Evolutionary conservation across 768 basidiomycete genomes (phyloP).

Genomic region (Lactarius quietus): DNA sequence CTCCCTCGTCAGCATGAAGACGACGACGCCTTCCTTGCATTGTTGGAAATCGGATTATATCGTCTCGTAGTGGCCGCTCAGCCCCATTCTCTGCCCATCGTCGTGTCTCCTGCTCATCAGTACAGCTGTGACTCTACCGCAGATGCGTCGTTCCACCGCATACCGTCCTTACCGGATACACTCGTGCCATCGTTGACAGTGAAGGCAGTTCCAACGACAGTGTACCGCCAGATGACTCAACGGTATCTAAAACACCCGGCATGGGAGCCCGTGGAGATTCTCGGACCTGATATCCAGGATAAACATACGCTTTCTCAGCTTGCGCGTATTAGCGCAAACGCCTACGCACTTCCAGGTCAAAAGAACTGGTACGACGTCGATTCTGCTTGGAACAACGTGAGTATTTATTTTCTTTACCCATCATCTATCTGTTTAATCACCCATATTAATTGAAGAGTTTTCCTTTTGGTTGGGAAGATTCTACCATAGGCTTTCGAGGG

Average conservation of each 20-base stretch:
- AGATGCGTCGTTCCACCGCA: slow-evolving; percentile 2
- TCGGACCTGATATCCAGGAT: slow-evolving; percentile 77
- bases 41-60: not conserved
- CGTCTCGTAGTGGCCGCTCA: not conserved
- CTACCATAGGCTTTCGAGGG: slow-evolving; percentile 76
- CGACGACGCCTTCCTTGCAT: not conserved
- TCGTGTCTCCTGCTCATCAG: slow-evolving; percentile 6
- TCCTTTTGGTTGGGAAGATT: slow-evolving; percentile 73
- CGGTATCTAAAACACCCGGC: slow-evolving; percentile 47
- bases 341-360: slow-evolving; percentile 71
- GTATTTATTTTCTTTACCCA: slow-evolving; percentile 3
- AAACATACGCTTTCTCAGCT: slow-evolving; percentile 76
- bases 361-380: slow-evolving; percentile 83
- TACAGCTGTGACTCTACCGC: not conserved
- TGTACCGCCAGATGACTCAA: slow-evolving; percentile 57
- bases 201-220: slow-evolving; percentile 48
- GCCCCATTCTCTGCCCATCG: slow-evolving; percentile 6
- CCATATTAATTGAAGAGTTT: slow-evolving; percentile 50
- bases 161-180: slow-evolving; percentile 2
- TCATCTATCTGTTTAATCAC: slow-evolving; percentile 15
- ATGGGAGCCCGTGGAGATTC: slow-evolving; percentile 67
- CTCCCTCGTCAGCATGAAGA: slow-evolving; percentile 4
- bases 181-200: slow-evolving; percentile 31
- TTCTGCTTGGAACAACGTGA: slow-evolving; percentile 59
- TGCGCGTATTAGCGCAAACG: slow-evolving; percentile 85